These are phyloP conservation scores for Dioscorea zingiberensis DNA, from an alignment of 106 monocot genomes.

Conservation along the genomic window DNA sequence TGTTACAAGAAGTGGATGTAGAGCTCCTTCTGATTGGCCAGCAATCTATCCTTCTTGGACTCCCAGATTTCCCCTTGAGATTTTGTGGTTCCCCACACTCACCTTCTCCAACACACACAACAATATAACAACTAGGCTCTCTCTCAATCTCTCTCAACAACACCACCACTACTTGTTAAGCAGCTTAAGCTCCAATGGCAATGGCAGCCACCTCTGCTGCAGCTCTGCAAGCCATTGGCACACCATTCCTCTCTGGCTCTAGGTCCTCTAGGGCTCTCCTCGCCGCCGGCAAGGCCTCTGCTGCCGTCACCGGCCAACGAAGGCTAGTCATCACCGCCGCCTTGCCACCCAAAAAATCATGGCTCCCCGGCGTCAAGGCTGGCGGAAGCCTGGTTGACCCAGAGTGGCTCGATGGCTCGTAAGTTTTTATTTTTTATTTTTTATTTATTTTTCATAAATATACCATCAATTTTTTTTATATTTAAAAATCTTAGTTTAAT, in stretches of 20 bases:
- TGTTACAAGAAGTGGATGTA: slow-evolving; percentile 41
- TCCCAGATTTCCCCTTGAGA: slow-evolving; percentile 45
- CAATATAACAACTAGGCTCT: slow-evolving; percentile 13
- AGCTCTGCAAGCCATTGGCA: slow-evolving; percentile 26
- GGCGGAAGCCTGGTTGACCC: slow-evolving; percentile 81
- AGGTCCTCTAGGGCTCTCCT: slow-evolving; percentile 27
- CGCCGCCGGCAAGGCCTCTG: slow-evolving; percentile 17
- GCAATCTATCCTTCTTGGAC: slow-evolving; percentile 65
- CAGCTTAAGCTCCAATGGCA: slow-evolving; percentile 14
- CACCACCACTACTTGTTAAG: too few species aligned
- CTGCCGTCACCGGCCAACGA: slow-evolving; percentile 1
- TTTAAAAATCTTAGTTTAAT: neutral
- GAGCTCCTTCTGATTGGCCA: slow-evolving; percentile 60
- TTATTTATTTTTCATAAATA: too few species aligned
- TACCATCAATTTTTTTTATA: too few species aligned
- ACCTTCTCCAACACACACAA: neutral
- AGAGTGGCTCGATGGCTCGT: slow-evolving; percentile 98
- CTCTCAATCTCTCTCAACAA: neutral
- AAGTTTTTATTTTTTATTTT: slow-evolving; percentile 11
- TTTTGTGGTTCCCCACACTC: slow-evolving; percentile 34
- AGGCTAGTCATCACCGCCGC: slow-evolving; percentile 44
- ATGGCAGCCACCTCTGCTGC: slow-evolving; percentile 66
- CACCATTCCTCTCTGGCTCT: slow-evolving; percentile 63
- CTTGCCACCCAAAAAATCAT: slow-evolving; percentile 68
- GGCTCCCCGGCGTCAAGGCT: slow-evolving; percentile 72